These are phyloP conservation scores for Termitomyces titanicus DNA, from an alignment of 768 basidiomycete species.

Conservation along the genomic window DNA sequence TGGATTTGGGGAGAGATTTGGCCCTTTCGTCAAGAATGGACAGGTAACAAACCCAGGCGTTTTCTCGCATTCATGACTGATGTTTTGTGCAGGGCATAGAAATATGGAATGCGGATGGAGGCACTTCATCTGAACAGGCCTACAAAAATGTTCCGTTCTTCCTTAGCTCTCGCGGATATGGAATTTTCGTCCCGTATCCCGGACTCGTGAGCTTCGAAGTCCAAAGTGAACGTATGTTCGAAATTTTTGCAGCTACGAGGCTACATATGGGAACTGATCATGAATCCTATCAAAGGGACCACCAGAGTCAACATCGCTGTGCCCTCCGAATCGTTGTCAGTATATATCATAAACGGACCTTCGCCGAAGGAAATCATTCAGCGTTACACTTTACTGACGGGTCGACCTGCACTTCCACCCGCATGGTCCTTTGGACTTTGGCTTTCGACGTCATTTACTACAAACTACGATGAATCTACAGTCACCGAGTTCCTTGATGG, in stretches of 20 bases:
- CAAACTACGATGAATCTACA: slow-evolving; percentile 40
- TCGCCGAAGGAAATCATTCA: slow-evolving; percentile 26
- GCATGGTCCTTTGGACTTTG: slow-evolving; percentile 48
- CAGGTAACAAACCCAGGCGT: slow-evolving; percentile 18
- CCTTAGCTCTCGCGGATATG: slow-evolving; percentile 39
- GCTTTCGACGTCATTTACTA: slow-evolving; percentile 46
- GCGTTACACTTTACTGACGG: slow-evolving; percentile 33
- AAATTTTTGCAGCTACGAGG: slow-evolving; percentile 4
- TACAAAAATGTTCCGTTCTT: slow-evolving; percentile 36
- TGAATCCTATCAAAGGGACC: slow-evolving; percentile 11
- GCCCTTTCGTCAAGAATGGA: slow-evolving; percentile 45
- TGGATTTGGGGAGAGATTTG: slow-evolving; percentile 44
- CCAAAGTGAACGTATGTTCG: slow-evolving; percentile 34
- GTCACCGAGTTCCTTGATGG: slow-evolving; percentile 41
- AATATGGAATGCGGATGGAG: slow-evolving; percentile 44
- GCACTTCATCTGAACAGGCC: slow-evolving; percentile 33
- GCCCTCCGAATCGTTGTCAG: slow-evolving; percentile 34
- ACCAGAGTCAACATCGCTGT: slow-evolving; percentile 32
- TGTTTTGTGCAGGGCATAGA: slow-evolving; percentile 22
- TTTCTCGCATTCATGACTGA: not conserved
- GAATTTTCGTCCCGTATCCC: slow-evolving; percentile 41
- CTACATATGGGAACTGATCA: not conserved
- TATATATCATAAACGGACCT: slow-evolving; percentile 39
- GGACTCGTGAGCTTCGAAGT: slow-evolving; percentile 48
- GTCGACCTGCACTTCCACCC: slow-evolving; percentile 41